Percentiles rank a stretch among this genome's conserved stretches.
Evolutionary conservation across 805 yeast species (phyloP).

Genomic region (Dipodascus geniculatus): DNA sequence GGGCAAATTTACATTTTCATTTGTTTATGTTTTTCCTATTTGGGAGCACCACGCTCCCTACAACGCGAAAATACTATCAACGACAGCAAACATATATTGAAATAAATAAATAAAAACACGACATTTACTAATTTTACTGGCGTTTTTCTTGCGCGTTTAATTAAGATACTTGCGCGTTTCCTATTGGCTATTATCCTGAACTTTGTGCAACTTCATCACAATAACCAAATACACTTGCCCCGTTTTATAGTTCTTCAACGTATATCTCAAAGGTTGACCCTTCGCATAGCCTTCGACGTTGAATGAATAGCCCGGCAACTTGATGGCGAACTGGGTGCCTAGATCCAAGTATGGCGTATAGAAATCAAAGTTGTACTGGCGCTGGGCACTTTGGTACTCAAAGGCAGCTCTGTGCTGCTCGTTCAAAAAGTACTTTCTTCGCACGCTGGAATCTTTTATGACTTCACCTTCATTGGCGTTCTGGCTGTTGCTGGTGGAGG

Average conservation of each 20-base stretch:
- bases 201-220: conserved; percentile 13
- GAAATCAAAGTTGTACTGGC: conserved; percentile 38
- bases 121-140: no score
- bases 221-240: conserved; percentile 19
- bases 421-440: conserved; percentile 37
- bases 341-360: conserved; percentile 42
- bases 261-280: conserved; percentile 27
- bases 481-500: conserved; percentile 8
- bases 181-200: background rate
- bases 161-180: background rate
- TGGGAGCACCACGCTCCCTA: background rate
- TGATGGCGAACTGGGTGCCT: conserved; percentile 38
- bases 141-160: no score
- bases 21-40: background rate
- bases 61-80: background rate
- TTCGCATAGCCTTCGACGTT: conserved; percentile 28
- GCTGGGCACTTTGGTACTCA: conserved; percentile 26
- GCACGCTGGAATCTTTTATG: conserved; percentile 21
- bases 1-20: background rate
- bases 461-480: no score
- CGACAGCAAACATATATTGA: no score
- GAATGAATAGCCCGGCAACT: conserved; percentile 37
- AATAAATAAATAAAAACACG: no score
- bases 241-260: conserved; percentile 19
- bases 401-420: conserved; percentile 30